Base-by-base conservation (phyloP, 108 stramenopile species). In the Asterionellopsis glacialis region DNA sequence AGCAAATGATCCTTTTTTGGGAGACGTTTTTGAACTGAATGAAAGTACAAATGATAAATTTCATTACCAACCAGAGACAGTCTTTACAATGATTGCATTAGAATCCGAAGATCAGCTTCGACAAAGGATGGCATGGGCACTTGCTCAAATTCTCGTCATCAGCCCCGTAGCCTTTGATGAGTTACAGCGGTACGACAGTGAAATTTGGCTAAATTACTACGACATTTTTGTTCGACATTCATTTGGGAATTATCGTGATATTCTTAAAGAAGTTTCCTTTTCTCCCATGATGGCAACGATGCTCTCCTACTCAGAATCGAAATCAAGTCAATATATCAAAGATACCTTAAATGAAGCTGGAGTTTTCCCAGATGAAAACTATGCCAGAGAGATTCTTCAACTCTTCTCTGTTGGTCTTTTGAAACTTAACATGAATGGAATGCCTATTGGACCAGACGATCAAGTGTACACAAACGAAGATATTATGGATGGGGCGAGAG, bases 51-150 rank as follows among this genome's bases (percentile, higher is more conserved):
- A 22, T 4, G 22, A 48, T 22, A 48, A 33, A 33, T 33, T 33
- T 7, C 33, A 2, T 33, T 33, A 59, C 10, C 79, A 87, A 53
- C 53, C 73, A 49, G 47, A 67, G 48, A 59, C 59, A 15, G 57
- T 84, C 23, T 91, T 84, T 84, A 56, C 69, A 11, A 61, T 68
- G 44, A 47, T 84, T 48, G 79, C 72, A 15, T 65, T 91, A n/a
- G 63, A 65, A 13, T 71, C 82, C 0, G 52, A 69, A 13, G 91
- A 89, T 61, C 91, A 92, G 51, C 75, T 92, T 19, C 72, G 91
- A 1, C 91, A 92, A 57, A 55, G 79, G 23, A 60, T 87, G 24
- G 87, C 91, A 11, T 92, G 76, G 74, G 85, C 82, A 11, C 69
- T 92, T n/a, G 50, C 67, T 49, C 84, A 86, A 52, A 65, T 88